phyloP scores from a whole-genome alignment of 805 yeast species.

The Lipomyces spencermartinsiae region DNA sequence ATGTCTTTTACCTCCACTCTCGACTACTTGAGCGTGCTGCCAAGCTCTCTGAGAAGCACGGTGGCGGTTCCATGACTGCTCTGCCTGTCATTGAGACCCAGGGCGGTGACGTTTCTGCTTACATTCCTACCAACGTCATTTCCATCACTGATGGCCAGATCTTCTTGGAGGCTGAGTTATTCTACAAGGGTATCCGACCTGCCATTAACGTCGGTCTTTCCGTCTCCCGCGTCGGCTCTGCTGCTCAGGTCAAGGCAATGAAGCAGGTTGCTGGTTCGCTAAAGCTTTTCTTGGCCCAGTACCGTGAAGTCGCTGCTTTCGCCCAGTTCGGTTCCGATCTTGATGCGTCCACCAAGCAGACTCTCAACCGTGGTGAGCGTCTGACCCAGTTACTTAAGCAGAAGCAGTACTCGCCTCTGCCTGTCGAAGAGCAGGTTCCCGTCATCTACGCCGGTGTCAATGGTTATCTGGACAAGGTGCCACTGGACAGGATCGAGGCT shows the following conservation, averaged over 20 bases:
- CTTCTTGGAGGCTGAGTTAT: conserved; percentile 98
- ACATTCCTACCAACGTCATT: conserved; percentile 97
- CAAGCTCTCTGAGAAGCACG: conserved; percentile 87
- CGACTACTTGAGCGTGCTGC: conserved; percentile 97
- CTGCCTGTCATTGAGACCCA: conserved; percentile 97
- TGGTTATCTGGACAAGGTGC: conserved; percentile 93
- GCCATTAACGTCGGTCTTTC: conserved; percentile 99
- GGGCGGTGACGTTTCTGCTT: conserved; percentile 99
- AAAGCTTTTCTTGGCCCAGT: conserved; percentile 99
- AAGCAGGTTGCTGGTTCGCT: conserved; percentile 99
- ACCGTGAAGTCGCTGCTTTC: conserved; percentile 99
- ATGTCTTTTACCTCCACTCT: conserved; percentile 93
- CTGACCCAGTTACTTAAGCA: conserved; percentile 98
- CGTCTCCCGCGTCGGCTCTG: conserved; percentile 99
- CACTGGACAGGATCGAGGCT: conserved; percentile 83
- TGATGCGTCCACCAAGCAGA: conserved; percentile 99
- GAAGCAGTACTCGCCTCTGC: conserved; percentile 94
- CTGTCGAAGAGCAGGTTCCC: conserved; percentile 99
- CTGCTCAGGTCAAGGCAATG: conserved; percentile 99
- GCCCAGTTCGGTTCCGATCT: conserved; percentile 99
- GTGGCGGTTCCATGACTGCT: conserved; percentile 95
- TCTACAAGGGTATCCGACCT: conserved; percentile 99
- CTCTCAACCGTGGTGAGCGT: conserved; percentile 99
- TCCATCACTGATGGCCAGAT: conserved; percentile 98
- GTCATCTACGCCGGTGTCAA: conserved; percentile 99